These are phyloP conservation scores for Trichoderma guizhouense DNA, from an alignment of 2,329 filamentous ascomycete species.

Conservation along the genomic window DNA sequence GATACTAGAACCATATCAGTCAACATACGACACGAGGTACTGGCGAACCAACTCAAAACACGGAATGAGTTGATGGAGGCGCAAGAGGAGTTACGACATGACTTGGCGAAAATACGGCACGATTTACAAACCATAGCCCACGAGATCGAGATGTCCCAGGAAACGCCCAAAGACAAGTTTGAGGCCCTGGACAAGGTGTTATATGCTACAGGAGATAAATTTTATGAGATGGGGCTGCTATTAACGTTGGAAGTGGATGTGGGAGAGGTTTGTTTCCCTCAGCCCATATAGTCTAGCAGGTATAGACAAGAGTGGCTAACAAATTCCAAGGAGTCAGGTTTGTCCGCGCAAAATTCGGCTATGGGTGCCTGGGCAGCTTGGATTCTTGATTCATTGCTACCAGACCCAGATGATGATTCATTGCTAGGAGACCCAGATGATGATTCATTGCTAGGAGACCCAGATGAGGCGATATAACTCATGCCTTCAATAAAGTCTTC, in stretches of 20 bases:
- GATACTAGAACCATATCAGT: background rate
- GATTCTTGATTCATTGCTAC: background rate
- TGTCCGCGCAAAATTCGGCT: background rate
- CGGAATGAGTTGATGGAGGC: background rate
- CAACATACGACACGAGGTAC: background rate
- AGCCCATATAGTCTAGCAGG: background rate
- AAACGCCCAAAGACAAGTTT: background rate
- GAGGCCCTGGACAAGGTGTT: background rate
- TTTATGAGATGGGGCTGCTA: background rate
- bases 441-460: background rate
- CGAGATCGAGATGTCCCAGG: background rate
- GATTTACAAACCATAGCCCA: background rate
- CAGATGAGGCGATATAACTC: background rate
- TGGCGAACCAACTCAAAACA: background rate
- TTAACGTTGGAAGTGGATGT: background rate
- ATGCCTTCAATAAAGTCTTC: background rate
- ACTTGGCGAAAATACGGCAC: background rate
- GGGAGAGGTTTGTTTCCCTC: background rate
- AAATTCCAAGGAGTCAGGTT: background rate
- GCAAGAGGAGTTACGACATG: background rate
- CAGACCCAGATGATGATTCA: background rate
- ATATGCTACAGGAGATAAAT: background rate
- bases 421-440: background rate
- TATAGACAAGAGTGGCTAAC: background rate
- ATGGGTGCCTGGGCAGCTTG: background rate